phyloP scores from a whole-genome alignment of 1,284 basidiomycete species.

The Apiotrichum laibachii region DNA sequence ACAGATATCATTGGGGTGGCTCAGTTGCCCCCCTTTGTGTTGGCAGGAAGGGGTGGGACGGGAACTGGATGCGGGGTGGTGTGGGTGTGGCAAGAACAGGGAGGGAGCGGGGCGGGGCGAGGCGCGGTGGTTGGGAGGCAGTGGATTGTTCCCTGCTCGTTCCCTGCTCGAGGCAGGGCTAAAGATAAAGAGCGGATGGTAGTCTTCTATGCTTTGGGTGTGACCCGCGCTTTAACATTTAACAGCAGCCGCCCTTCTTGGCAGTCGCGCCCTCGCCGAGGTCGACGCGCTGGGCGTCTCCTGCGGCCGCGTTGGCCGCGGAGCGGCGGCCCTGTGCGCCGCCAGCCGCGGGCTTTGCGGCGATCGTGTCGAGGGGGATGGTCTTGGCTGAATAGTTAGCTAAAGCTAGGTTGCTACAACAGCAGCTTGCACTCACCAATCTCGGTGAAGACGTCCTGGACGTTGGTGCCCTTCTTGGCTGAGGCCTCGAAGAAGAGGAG shows the following conservation, averaged over 20 bases:
- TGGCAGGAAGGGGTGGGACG: background rate
- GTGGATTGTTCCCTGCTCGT: background rate
- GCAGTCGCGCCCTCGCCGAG: conserved; percentile 60
- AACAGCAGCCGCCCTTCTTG: conserved; percentile 51
- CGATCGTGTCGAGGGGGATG: conserved; percentile 91
- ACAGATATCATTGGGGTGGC: conserved; percentile 2
- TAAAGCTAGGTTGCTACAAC: too few species aligned
- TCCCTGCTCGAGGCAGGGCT: background rate
- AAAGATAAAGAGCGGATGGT: background rate
- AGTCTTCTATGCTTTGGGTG: background rate
- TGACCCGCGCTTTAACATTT: background rate
- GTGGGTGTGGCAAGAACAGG: background rate
- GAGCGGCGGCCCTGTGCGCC: conserved; percentile 55
- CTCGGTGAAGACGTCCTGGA: conserved; percentile 97
- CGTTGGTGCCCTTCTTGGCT: conserved; percentile 95
- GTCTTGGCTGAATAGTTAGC: conserved; percentile 69
- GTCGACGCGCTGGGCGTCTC: conserved; percentile 63
- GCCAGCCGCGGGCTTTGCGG: conserved; percentile 64
- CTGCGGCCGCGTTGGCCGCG: conserved; percentile 59
- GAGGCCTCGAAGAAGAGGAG: conserved; percentile 99
- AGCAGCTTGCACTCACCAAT: conserved; percentile 64
- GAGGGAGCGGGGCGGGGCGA: too few species aligned
- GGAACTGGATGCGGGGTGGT: background rate
- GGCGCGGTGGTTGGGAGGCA: background rate
- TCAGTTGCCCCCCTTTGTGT: background rate